Conservation (phyloP, 164 flowering plant genomes). For the Cinnamomum micranthum region DNA sequence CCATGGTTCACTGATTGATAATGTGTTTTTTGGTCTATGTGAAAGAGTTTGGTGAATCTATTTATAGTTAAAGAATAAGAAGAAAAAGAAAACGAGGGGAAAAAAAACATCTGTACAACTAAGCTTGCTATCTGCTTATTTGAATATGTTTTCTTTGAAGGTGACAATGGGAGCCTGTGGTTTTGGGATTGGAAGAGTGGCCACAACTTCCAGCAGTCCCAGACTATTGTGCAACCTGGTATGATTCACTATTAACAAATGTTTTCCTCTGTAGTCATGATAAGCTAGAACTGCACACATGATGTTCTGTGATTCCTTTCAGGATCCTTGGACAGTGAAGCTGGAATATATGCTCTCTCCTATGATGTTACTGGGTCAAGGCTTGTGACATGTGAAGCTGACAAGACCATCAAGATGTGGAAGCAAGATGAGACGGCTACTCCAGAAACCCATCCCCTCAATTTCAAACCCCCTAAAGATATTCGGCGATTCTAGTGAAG, state of each 20-base stretch:
- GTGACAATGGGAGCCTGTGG: slow-evolving; percentile 98
- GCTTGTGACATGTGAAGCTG: slow-evolving; percentile 91
- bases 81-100: too few relatives aligned
- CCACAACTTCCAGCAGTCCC: slow-evolving; percentile 92
- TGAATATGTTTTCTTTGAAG: slow-evolving; percentile 29
- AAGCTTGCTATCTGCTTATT: not conserved
- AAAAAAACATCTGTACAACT: too few relatives aligned
- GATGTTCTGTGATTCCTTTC: slow-evolving; percentile 5
- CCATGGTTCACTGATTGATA: too few relatives aligned
- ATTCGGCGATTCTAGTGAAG: slow-evolving; percentile 59
- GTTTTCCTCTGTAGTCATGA: not conserved
- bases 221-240: slow-evolving; percentile 99
- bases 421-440: slow-evolving; percentile 92
- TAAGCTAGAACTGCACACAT: not conserved
- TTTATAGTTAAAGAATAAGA: too few relatives aligned
- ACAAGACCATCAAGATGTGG: slow-evolving; percentile 99
- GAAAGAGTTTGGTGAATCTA: too few relatives aligned
- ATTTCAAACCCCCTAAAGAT: slow-evolving; percentile 92
- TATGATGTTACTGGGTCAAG: slow-evolving; percentile 85
- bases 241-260: slow-evolving; percentile 10
- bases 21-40: too few relatives aligned
- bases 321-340: slow-evolving; percentile 99
- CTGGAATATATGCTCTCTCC: slow-evolving; percentile 81
- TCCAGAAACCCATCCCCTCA: slow-evolving; percentile 91
- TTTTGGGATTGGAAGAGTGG: slow-evolving; percentile 99